These are phyloP conservation scores for Linnemannia elongata DNA, from an alignment of 192 early-diverging fungal species.

Conservation along the genomic window DNA sequence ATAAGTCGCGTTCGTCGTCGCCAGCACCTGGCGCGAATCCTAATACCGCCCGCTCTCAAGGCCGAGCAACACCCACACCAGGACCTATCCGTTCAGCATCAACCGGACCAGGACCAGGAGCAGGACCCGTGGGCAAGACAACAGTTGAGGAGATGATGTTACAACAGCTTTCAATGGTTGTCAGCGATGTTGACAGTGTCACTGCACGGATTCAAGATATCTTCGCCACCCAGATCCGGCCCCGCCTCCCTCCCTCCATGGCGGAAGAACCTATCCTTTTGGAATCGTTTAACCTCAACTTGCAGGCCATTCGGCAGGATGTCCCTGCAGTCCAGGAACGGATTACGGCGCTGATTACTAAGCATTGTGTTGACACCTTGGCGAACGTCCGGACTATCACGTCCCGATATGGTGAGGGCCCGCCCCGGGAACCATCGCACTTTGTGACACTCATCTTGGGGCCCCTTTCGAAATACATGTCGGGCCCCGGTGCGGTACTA, in stretches of 20 bases:
- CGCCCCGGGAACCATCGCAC: conserved; percentile 63
- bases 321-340: conserved; percentile 55
- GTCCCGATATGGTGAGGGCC: conserved; percentile 53
- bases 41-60: conserved; percentile 5
- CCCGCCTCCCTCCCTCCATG: conserved; percentile 60
- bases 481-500: conserved; percentile 49
- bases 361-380: conserved; percentile 62
- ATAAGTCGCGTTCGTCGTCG: conserved; percentile 41
- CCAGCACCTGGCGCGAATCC: conserved; percentile 26
- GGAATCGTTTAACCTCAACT: conserved; percentile 47
- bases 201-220: conserved; percentile 37
- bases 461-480: conserved; percentile 53
- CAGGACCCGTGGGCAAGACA: conserved; percentile 10
- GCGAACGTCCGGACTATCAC: conserved; percentile 57
- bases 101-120: conserved; percentile 1
- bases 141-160: conserved; percentile 47
- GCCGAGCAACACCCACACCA: conserved; percentile 25
- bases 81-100: conserved; percentile 4
- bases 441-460: conserved; percentile 65
- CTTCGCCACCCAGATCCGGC: conserved; percentile 54
- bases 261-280: conserved; percentile 59
- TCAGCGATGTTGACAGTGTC: conserved; percentile 59
- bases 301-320: conserved; percentile 32
- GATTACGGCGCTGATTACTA: conserved; percentile 59
- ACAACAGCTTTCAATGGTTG: conserved; percentile 57